Percentiles rank a stretch among this genome's conserved stretches.
Conservation (phyloP, 2,329 filamentous ascomycete species). For the Calonectria pteridis region DNA sequence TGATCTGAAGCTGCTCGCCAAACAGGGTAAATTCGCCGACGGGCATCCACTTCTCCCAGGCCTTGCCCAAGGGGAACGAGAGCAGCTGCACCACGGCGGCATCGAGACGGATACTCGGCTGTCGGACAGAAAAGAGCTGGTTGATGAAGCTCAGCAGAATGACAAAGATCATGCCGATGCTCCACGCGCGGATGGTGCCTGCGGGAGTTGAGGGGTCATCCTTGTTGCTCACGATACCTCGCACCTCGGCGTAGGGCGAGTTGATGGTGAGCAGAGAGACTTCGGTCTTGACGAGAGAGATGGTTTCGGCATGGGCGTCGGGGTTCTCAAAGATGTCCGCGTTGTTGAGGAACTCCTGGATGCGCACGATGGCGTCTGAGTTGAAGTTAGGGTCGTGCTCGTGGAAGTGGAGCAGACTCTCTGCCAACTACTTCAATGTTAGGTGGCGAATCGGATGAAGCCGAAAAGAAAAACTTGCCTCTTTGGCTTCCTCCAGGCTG, state of each 20-base stretch:
- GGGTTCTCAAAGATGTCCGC: constrained; percentile 49
- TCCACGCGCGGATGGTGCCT: constrained; percentile 67
- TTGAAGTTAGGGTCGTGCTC: constrained; percentile 5
- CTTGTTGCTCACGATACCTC: constrained; percentile 66
- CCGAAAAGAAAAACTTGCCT: not conserved
- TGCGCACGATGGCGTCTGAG: not conserved
- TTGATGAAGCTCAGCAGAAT: constrained; percentile 64
- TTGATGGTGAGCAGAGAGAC: constrained; percentile 65
- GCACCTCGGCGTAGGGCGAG: constrained; percentile 68
- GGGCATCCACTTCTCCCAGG: constrained; percentile 63
- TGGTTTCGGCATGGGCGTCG: constrained; percentile 54
- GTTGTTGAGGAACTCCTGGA: not conserved
- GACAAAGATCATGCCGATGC: constrained; percentile 64
- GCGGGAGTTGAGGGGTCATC: constrained; percentile 63
- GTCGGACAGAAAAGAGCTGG: constrained; percentile 69
- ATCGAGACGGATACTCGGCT: constrained; percentile 65
- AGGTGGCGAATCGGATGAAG: not conserved
- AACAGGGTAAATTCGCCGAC: constrained; percentile 61
- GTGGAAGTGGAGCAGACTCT: not conserved
- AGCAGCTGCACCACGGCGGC: constrained; percentile 69
- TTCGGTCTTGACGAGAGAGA: constrained; percentile 66
- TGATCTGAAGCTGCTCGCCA: constrained; percentile 62
- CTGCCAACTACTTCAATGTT: not conserved
- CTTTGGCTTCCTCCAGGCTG: not conserved
- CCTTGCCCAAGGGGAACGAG: constrained; percentile 66